A percentile compares a stretch with the other conserved stretches of the same genome.
phyloP scores from a whole-genome alignment of 305 asterid species.

The Fraxinus albicans region DNA sequence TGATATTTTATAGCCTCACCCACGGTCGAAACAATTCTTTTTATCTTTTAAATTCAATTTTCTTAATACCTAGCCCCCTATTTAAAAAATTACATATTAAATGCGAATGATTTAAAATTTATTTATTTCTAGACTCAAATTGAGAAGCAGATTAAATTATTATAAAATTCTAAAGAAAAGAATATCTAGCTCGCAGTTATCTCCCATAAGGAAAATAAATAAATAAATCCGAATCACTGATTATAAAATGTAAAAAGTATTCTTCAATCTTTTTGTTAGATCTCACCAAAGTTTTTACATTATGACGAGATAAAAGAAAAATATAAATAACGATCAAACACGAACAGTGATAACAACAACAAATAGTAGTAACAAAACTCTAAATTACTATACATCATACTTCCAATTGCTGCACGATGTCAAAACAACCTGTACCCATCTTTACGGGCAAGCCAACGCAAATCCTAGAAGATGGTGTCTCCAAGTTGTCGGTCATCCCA shows the following conservation, averaged over 20 bases:
- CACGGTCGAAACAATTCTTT: not conserved
- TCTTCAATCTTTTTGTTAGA: not conserved
- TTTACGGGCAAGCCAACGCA: slow-evolving; percentile 93
- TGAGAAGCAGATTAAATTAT: not conserved
- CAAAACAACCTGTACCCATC: slow-evolving; percentile 86
- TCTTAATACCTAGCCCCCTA: not conserved
- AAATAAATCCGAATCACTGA: not conserved
- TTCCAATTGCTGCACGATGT: slow-evolving; percentile 76
- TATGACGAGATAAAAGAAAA: not conserved
- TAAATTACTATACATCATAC: slow-evolving; percentile 18
- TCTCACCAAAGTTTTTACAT: not conserved
- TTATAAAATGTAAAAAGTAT: not conserved
- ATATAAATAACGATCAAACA: not conserved
- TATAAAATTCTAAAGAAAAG: not conserved
- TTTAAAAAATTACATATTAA: not conserved
- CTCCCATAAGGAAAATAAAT: not conserved
- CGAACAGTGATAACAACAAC: not conserved
- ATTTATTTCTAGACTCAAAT: not conserved
- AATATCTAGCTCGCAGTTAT: not conserved
- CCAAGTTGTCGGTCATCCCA: slow-evolving; percentile 64
- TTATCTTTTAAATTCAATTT: not conserved
- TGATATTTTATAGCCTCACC: not conserved
- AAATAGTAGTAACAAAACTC: not conserved
- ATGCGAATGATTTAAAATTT: not conserved
- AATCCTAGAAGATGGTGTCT: slow-evolving; percentile 78